Base-by-base conservation (phyloP, 192 early-diverging fungal genomes). In the Entomortierella lignicola region DNA sequence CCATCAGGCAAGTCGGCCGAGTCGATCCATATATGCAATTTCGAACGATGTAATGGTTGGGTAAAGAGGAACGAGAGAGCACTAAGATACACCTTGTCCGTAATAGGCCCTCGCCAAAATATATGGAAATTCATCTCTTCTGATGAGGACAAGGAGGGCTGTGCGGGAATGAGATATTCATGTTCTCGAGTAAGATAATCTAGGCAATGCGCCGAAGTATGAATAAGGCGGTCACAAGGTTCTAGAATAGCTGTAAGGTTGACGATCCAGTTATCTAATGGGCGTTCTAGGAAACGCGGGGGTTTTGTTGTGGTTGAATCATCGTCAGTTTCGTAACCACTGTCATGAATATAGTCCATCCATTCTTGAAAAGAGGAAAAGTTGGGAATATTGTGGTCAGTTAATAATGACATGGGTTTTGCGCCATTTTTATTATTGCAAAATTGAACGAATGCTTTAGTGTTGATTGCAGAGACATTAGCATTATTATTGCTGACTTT, bases 81-180 rank as follows among this genome's bases (percentile, higher is more conserved):
- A 21, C 57, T 75, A 8, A 82, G 30, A 0, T 55, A 63, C 4
- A 82, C n/a, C 5, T 82, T 82, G 64, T 82, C 81, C 6, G 42
- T 82, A n/a, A 82, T 66, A 6, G 56, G 60, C 0, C 81, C 81
- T 26, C 67, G 55, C 81, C 81, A 82, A 66, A 71, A 82, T 26
- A 82, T 52, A 61, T 82, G 81, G 42, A 75, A 82, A 23, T 75
- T 39, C 72, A 75, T 82, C 29, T 26, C 37, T 21, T 11, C 48
- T 18, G 23, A 15, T 5, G n/a, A n/a, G n/a, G n/a, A 54, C 8
- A 23, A 27, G 2, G 52, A 26, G 25, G 23, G 52, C n/a, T 54
- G 11, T 54, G 26, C 30, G 26, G 15, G 39, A 23, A 25, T 34
- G 11, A 59, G 11, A 20, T 39, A 34, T 12, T 13, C 18, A 15